phyloP scores from a whole-genome alignment of 2,329 filamentous ascomycete genomes.

The Ascochyta pisi region DNA sequence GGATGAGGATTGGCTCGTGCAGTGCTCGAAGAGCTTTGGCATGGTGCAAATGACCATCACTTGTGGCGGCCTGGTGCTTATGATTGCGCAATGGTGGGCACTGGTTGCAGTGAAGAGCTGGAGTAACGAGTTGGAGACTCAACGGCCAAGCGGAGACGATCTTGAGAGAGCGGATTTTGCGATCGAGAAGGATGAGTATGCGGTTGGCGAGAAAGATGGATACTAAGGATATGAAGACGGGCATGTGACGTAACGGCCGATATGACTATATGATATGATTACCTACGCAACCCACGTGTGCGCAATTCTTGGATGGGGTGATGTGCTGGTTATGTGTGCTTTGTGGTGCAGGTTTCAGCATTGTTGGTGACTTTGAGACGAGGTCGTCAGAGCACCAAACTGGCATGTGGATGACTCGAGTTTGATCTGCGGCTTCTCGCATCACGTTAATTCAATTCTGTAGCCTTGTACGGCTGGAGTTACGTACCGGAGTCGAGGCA shows the following conservation, averaged over 20 bases:
- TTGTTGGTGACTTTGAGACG: no score
- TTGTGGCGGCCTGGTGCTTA: slow-evolving; percentile 32
- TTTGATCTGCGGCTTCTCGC: slow-evolving; percentile 9
- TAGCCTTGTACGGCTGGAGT: neutral
- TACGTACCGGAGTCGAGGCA: slow-evolving; percentile 19
- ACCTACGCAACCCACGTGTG: neutral
- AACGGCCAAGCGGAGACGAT: slow-evolving; percentile 12
- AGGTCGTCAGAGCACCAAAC: slow-evolving; percentile 20
- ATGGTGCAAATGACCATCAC: slow-evolving; percentile 32
- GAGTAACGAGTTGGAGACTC: slow-evolving; percentile 26
- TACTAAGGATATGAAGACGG: slow-evolving; percentile 6
- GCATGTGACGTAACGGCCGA: slow-evolving; percentile 10
- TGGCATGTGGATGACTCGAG: slow-evolving; percentile 26
- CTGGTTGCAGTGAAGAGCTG: slow-evolving; percentile 38
- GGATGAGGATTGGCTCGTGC: slow-evolving; percentile 37
- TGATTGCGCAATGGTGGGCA: slow-evolving; percentile 47
- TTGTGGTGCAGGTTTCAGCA: neutral
- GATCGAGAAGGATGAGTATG: slow-evolving; percentile 1
- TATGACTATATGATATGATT: slow-evolving; percentile 13
- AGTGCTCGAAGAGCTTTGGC: slow-evolving; percentile 37
- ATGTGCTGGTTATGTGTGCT: neutral
- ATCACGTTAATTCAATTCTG: slow-evolving; percentile 10
- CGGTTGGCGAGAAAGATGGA: slow-evolving; percentile 14
- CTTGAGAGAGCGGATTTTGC: slow-evolving; percentile 25
- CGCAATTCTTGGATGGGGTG: neutral